Base-by-base conservation (phyloP, 106 monocot genomes). In the Allium sativum region DNA sequence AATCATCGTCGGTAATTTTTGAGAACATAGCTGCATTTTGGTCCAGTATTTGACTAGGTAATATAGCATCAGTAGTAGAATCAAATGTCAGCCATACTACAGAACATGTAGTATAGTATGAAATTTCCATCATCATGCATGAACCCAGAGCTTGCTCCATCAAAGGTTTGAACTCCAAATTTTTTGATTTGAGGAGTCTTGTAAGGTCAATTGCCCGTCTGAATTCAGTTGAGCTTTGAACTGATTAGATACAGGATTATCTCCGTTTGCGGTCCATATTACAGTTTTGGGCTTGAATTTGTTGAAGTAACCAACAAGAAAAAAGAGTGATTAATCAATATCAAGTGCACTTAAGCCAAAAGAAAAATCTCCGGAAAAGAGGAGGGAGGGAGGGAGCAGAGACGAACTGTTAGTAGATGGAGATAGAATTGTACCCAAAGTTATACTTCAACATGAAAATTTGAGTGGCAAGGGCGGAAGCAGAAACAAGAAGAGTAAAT, bases 81-180 rank as follows among this genome's bases (percentile, higher is more conserved):
- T 7, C 22, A 53, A 73, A 31, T 31, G 31, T 31, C 31, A 1
- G 31, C 31, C 31, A 31, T 31, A 31, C 31, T 31, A 31, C 31
- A 31, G 31, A 31, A 31, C 73, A 47, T 65, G 65, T 53, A 73
- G 42, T 73, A 68, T 0, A 78, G 68, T 6, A 78, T 51, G 22
- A 72, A 69, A 22, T 78, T 78, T 9, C 73, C 73, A 17, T 52
- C 55, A 54, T 77, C 69, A 19, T 69, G 65, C 53, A 73, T 31
- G 12, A 68, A 64, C 0, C 59, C 62, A 22, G 68, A 42, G 50
- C 66, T 8, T 20, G n/a, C 69, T 18, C 6, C 45, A 7, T 1
- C 0, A 19, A 12, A 41, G 14, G 14, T 9, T 51, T 10, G 47
- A 2, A 42, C 14, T 68, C 72, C 68, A 73, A 10, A 68, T 13